Conservation (phyloP, 1,139 yeast genomes). For the Komagataea norvegica region DNA sequence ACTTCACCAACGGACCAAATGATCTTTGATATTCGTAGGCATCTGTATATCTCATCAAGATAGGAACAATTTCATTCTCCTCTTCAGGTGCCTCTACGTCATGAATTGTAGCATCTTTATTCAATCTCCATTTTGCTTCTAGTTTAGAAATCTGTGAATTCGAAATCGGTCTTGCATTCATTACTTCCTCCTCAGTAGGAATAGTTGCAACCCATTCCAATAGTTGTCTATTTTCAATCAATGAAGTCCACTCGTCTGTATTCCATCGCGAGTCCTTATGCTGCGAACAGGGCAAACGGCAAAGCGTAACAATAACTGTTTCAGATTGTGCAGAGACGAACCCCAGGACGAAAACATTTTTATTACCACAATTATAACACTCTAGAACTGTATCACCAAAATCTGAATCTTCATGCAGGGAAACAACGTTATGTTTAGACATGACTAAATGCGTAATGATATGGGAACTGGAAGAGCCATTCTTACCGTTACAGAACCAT, state of each 20-base stretch:
- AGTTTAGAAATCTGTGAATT: conserved; percentile 65
- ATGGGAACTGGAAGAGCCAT: conserved; percentile 63
- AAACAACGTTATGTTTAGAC: conserved; percentile 71
- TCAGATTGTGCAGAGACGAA: conserved; percentile 86
- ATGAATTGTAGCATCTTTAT: conserved; percentile 62
- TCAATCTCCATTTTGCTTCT: conserved; percentile 78
- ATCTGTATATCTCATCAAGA: conserved; percentile 72
- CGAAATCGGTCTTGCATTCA: conserved; percentile 50
- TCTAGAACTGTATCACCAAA: conserved; percentile 82
- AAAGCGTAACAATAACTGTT: conserved; percentile 79
- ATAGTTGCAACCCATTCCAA: conserved; percentile 75
- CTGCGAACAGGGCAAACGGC: conserved; percentile 88
- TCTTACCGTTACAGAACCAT: conserved; percentile 90
- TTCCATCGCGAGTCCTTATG: conserved; percentile 78
- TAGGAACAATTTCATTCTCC: conserved; percentile 62
- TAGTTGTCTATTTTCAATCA: conserved; percentile 75
- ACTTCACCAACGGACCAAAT: conserved; percentile 76
- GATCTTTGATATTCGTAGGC: conserved; percentile 84
- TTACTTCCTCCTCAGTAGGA: conserved; percentile 62
- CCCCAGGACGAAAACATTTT: conserved; percentile 77
- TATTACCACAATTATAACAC: conserved; percentile 87
- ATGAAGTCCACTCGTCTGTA: conserved; percentile 80
- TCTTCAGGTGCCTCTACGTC: conserved; percentile 50
- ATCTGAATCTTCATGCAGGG: conserved; percentile 75
- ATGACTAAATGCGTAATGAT: conserved; percentile 82